A percentile compares a stretch with the other conserved stretches of the same genome.
These are phyloP conservation scores for Eucalyptus cloeziana DNA, from an alignment of 345 rosid genomes.

Conservation along the genomic window DNA sequence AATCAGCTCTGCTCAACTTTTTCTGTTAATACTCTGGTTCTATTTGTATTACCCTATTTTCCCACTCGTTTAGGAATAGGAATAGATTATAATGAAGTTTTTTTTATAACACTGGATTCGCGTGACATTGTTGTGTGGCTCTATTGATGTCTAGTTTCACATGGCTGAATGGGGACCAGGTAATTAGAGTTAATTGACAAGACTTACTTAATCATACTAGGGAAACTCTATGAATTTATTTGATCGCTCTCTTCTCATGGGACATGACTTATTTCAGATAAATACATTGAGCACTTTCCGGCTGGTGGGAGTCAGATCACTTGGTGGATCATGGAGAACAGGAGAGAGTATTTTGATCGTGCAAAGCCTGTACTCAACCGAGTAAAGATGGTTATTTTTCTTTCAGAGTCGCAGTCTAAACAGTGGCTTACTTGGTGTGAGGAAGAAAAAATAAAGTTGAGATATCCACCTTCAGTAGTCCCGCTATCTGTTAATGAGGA, in stretches of 20 bases:
- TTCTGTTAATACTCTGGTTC: not conserved
- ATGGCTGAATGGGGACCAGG: not conserved
- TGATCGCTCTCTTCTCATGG: not conserved
- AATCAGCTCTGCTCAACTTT: not conserved
- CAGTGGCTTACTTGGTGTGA: constrained; percentile 93
- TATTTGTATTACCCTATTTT: not conserved
- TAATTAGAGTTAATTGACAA: not conserved
- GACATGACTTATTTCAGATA: not conserved
- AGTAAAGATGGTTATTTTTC: constrained; percentile 74
- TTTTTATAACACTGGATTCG: not conserved
- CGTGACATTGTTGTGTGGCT: not conserved
- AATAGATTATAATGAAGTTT: not conserved
- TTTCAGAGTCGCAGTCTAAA: constrained; percentile 73
- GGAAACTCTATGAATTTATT: not conserved
- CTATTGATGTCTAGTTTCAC: not conserved
- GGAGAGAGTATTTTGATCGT: constrained; percentile 84
- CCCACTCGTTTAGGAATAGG: not conserved
- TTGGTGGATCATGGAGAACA: constrained; percentile 99
- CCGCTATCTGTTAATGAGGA: constrained; percentile 90
- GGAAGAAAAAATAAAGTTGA: constrained; percentile 68
- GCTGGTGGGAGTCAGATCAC: constrained; percentile 93
- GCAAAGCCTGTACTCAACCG: constrained; percentile 61
- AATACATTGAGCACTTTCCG: constrained; percentile 41
- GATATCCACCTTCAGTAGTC: constrained; percentile 73
- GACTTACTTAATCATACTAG: not conserved